Evolutionary conservation across 768 basidiomycete species (phyloP).

Genomic region (Tulasnella sp.): DNA sequence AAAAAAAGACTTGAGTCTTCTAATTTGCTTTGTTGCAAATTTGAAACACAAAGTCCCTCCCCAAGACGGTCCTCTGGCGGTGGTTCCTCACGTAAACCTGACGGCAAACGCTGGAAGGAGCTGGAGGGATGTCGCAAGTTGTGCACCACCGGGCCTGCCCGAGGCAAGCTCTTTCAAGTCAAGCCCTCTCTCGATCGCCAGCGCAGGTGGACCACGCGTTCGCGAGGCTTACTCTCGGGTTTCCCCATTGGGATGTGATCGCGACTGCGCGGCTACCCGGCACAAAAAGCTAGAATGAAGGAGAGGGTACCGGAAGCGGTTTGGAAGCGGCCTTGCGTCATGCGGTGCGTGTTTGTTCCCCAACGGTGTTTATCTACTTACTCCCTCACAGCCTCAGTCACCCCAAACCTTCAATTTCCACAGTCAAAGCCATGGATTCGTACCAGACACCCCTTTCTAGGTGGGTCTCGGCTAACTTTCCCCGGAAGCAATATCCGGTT

Average conservation of each 20-base stretch:
- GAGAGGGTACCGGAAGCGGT: neutral
- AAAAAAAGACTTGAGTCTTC: neutral
- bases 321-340: neutral
- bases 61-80: neutral
- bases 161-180: neutral
- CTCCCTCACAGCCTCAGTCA: neutral
- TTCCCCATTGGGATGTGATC: neutral
- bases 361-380: neutral
- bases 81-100: neutral
- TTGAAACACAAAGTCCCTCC: neutral
- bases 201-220: neutral
- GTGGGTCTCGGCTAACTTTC: constrained; percentile 33
- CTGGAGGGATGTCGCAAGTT: neutral
- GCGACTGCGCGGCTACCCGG: neutral
- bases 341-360: neutral
- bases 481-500: neutral
- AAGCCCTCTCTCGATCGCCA: neutral
- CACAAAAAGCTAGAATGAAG: neutral
- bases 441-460: constrained; percentile 80
- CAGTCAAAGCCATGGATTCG: constrained; percentile 34
- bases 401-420: neutral
- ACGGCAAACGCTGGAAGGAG: neutral
- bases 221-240: neutral
- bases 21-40: neutral
- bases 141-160: neutral